Conservation (phyloP, 2,329 filamentous ascomycete species). For the Phialocephala sp. region DNA sequence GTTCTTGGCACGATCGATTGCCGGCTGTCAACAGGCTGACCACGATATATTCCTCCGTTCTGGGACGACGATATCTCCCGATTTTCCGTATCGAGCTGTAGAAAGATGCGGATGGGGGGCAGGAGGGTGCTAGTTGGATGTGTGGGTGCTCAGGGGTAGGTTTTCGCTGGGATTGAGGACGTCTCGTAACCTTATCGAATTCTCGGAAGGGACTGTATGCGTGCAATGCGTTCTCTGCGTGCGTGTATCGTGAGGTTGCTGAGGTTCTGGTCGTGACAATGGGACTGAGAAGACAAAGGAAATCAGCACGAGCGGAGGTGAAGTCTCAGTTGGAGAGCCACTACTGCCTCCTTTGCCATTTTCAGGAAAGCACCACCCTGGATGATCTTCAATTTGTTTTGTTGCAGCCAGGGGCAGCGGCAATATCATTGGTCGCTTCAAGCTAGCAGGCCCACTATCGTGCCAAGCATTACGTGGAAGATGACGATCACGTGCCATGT, state of each 20-base stretch:
- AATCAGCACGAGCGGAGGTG: not conserved
- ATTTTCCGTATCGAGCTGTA: not conserved
- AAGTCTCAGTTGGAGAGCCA: slow-evolving; percentile 6
- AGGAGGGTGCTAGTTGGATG: not conserved
- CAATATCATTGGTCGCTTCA: not conserved
- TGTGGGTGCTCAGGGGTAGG: slow-evolving; percentile 4
- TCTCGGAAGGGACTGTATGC: slow-evolving; percentile 4
- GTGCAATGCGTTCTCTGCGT: slow-evolving; percentile 6
- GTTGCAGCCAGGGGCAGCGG: not conserved
- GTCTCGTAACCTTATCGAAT: not conserved
- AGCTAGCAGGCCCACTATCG: not conserved
- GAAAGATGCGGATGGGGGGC: not conserved
- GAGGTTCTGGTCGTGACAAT: not conserved
- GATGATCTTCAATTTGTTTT: slow-evolving; percentile 6
- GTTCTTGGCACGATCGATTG: not conserved
- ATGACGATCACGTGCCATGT: not conserved
- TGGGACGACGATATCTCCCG: not conserved
- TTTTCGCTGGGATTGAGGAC: not conserved
- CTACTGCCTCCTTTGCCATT: slow-evolving; percentile 5
- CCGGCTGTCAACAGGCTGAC: not conserved
- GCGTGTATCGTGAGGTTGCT: not conserved
- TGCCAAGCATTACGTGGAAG: slow-evolving; percentile 2
- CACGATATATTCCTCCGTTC: not conserved
- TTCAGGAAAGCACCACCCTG: not conserved
- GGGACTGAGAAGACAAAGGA: not conserved